These are phyloP conservation scores for Tephrocybe sp. DNA, from an alignment of 768 basidiomycete genomes.

Conservation along the genomic window DNA sequence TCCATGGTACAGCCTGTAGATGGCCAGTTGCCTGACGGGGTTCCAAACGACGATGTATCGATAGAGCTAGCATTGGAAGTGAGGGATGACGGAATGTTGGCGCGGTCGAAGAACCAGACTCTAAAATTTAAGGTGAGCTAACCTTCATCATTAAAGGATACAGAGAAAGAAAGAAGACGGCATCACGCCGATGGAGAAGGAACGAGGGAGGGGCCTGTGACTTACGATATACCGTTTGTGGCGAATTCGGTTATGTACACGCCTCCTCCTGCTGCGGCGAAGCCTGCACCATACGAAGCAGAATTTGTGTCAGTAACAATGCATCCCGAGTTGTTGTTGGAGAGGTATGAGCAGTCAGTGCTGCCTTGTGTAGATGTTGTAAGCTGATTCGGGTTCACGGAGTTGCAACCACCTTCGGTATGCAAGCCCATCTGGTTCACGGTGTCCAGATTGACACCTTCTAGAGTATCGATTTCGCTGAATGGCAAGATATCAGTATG, in stretches of 20 bases:
- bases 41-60: constrained; percentile 57
- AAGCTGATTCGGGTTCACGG: constrained; percentile 45
- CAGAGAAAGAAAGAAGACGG: background rate
- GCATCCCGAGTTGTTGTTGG: constrained; percentile 64
- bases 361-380: constrained; percentile 49
- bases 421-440: constrained; percentile 72
- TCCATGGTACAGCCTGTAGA: constrained; percentile 50
- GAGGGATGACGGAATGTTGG: constrained; percentile 44
- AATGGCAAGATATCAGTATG: background rate
- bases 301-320: constrained; percentile 51
- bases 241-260: constrained; percentile 76
- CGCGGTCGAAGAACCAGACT: constrained; percentile 63
- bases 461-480: constrained; percentile 77
- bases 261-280: constrained; percentile 67
- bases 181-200: background rate
- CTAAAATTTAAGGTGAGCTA: constrained; percentile 25
- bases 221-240: constrained; percentile 60
- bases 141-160: too few relatives aligned
- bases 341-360: constrained; percentile 55
- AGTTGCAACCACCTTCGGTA: constrained; percentile 58
- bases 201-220: constrained; percentile 1
- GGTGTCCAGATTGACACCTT: constrained; percentile 69
- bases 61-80: constrained; percentile 47
- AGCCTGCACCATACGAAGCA: constrained; percentile 61
- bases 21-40: constrained; percentile 70